phyloP scores from a whole-genome alignment of 306 rosid genomes.

The Rosa persica region DNA sequence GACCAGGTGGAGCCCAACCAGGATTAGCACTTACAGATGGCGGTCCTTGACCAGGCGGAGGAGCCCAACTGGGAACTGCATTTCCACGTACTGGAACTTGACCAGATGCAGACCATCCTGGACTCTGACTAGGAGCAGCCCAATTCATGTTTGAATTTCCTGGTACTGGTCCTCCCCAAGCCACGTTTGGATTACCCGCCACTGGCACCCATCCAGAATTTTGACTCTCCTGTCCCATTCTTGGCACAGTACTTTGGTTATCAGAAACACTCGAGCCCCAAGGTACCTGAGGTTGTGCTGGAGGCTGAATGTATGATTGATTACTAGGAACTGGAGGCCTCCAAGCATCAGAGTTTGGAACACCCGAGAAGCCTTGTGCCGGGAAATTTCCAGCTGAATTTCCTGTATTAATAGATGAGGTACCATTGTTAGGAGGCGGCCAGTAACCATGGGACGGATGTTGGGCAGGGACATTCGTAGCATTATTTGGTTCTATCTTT shows the following conservation, averaged over 20 bases:
- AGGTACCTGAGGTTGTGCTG: conserved; percentile 47
- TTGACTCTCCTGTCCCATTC: conserved; percentile 40
- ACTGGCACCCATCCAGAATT: conserved; percentile 50
- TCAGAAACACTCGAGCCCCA: conserved; percentile 63
- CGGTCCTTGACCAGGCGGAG: conserved; percentile 59
- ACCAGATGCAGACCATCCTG: conserved; percentile 58
- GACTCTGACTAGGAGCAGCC: conserved; percentile 54
- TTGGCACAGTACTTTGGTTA: conserved; percentile 44
- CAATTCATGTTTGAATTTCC: conserved; percentile 59
- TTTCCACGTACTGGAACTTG: conserved; percentile 62
- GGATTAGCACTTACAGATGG: conserved; percentile 43
- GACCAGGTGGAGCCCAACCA: conserved; percentile 62
- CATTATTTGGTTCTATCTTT: conserved; percentile 53
- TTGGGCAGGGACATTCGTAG: conserved; percentile 51
- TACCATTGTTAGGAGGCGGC: conserved; percentile 55
- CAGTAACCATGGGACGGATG: conserved; percentile 59
- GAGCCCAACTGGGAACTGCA: conserved; percentile 66
- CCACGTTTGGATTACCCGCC: conserved; percentile 64
- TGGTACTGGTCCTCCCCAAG: conserved; percentile 64
- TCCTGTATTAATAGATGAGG: conserved; percentile 45
- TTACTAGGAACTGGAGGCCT: conserved; percentile 60
- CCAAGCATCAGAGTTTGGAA: conserved; percentile 62
- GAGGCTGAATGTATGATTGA: conserved; percentile 56
- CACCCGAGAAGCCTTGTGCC: conserved; percentile 38
- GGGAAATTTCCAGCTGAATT: conserved; percentile 51